Percentiles rank a stretch among this genome's conserved stretches.
Evolutionary conservation across 345 rosid species (phyloP).

Genomic region (Pistacia integerrima): DNA sequence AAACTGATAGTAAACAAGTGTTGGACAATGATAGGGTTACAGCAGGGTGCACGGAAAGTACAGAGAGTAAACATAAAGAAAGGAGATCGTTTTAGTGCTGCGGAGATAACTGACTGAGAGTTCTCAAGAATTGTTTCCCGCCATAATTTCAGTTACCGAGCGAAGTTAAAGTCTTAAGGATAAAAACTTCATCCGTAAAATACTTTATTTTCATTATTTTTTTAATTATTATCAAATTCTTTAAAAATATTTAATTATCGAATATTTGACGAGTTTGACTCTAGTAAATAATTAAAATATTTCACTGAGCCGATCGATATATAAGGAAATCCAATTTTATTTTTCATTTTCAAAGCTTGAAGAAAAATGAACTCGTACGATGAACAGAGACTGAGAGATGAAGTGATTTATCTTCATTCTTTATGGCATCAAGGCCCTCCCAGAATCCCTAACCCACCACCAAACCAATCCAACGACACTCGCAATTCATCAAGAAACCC

Average conservation of each 20-base stretch:
- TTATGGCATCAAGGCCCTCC: conserved; percentile 87
- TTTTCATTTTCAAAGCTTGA: background rate
- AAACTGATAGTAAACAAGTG: background rate
- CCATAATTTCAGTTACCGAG: background rate
- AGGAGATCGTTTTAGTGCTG: background rate
- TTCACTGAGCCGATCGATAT: too few relatives aligned
- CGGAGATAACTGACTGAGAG: background rate
- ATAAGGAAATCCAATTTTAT: too few relatives aligned
- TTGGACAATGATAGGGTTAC: background rate
- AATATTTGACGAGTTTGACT: too few relatives aligned
- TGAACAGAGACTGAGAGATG: conserved; percentile 54
- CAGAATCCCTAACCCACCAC: conserved; percentile 28
- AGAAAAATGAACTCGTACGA: conserved; percentile 44
- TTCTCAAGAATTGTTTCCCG: background rate
- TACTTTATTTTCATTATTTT: too few relatives aligned
- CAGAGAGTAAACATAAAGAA: background rate
- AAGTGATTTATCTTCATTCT: conserved; percentile 70
- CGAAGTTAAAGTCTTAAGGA: background rate
- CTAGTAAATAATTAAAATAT: too few relatives aligned
- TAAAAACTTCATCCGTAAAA: too few relatives aligned
- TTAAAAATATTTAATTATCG: too few relatives aligned
- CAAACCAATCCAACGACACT: conserved; percentile 15
- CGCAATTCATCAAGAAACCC: conserved; percentile 23
- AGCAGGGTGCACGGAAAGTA: background rate
- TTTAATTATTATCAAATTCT: too few relatives aligned